Evolutionary conservation across 1,284 basidiomycete genomes (phyloP).

Genomic region (Papiliotrema nemorosa): DNA sequence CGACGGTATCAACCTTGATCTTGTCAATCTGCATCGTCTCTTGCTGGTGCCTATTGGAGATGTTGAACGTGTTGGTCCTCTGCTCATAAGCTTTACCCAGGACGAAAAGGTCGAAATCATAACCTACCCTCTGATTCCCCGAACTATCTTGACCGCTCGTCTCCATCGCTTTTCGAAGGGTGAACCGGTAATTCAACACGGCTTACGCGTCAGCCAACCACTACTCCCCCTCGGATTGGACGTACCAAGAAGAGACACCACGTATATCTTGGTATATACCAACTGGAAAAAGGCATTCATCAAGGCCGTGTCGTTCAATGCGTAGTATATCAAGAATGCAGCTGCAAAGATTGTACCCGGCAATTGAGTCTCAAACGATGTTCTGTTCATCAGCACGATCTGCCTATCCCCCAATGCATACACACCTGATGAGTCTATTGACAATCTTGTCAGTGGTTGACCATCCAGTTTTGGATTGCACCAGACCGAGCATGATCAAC

Average conservation of each 20-base stretch:
- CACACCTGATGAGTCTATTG: slow-evolving; percentile 1
- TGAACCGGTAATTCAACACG: slow-evolving; percentile 1
- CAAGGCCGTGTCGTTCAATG: neutral
- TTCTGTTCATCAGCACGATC: neutral
- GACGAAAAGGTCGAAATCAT: too few species aligned
- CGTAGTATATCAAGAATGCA: neutral
- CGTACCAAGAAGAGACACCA: neutral
- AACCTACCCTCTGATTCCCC: neutral
- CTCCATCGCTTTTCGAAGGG: neutral
- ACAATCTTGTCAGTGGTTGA: slow-evolving; percentile 1
- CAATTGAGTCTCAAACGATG: slow-evolving; percentile 5
- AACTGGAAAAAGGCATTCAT: neutral
- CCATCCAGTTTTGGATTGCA: slow-evolving; percentile 1
- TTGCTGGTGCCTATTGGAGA: neutral
- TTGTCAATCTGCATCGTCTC: slow-evolving; percentile 2
- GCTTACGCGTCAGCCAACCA: neutral
- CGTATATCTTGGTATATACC: neutral
- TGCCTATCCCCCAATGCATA: neutral
- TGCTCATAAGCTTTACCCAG: neutral
- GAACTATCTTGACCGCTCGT: neutral
- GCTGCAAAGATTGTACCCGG: neutral
- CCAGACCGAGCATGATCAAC: slow-evolving; percentile 1
- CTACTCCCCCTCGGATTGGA: neutral
- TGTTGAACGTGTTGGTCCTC: neutral
- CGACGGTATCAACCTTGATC: slow-evolving; percentile 2